These are phyloP conservation scores for Cicer cuneatum DNA, from an alignment of 306 rosid species.

Conservation along the genomic window DNA sequence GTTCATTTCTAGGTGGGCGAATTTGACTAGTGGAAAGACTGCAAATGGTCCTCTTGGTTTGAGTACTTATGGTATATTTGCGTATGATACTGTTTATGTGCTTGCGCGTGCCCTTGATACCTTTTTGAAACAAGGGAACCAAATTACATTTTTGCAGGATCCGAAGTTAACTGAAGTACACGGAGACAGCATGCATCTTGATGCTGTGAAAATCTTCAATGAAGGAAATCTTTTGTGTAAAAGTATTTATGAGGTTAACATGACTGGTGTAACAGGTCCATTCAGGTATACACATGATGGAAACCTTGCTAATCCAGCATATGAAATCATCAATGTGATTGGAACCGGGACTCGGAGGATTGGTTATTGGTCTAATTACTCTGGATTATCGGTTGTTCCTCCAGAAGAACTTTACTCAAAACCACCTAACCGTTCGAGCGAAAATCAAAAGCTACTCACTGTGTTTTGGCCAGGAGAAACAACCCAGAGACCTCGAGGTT, in stretches of 20 bases:
- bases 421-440: constrained; percentile 63
- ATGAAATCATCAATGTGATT: constrained; percentile 81
- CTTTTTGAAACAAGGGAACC: constrained; percentile 78
- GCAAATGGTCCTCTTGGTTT: constrained; percentile 59
- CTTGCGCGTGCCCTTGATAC: constrained; percentile 84
- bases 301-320: constrained; percentile 76
- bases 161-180: constrained; percentile 51
- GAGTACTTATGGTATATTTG: constrained; percentile 73
- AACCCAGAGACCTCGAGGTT: constrained; percentile 79
- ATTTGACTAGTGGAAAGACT: constrained; percentile 62
- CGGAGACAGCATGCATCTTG: constrained; percentile 65
- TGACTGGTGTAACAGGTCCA: constrained; percentile 81
- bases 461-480: constrained; percentile 95
- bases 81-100: constrained; percentile 84
- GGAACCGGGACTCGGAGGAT: constrained; percentile 73
- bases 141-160: constrained; percentile 70
- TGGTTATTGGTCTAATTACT: constrained; percentile 95
- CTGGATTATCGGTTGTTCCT: constrained; percentile 71
- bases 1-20: constrained; percentile 78
- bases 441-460: constrained; percentile 55
- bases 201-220: constrained; percentile 75
- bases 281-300: constrained; percentile 63
- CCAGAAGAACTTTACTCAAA: constrained; percentile 74
- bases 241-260: constrained; percentile 66
- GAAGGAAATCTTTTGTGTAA: constrained; percentile 66